Evolutionary conservation across 148 eudicot genomes (phyloP).

Genomic region (Cornus kousa): DNA sequence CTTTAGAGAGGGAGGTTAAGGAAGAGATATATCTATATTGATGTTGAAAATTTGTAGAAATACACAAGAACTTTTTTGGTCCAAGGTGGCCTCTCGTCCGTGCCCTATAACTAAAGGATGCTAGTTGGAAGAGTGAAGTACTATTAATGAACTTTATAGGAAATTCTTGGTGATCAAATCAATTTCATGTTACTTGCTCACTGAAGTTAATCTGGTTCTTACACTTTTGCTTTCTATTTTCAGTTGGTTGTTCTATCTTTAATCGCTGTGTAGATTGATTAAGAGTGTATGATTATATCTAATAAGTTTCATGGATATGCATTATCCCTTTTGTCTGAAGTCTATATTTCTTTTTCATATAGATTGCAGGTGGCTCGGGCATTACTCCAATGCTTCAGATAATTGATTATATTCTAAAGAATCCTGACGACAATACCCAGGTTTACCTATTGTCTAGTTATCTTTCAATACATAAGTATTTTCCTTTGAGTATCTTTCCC

Average conservation of each 20-base stretch:
- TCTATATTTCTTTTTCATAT: conserved; percentile 13
- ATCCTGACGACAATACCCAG: conserved; percentile 89
- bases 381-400: conserved; percentile 98
- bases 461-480: neutral
- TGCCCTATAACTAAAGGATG: neutral
- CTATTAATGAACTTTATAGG: too few relatives aligned
- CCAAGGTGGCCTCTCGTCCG: neutral
- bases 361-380: conserved; percentile 98
- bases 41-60: neutral
- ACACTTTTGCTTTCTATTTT: neutral
- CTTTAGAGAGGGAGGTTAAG: neutral
- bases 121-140: neutral
- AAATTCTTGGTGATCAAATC: too few relatives aligned
- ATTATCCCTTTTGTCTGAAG: neutral
- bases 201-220: neutral
- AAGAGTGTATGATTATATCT: neutral
- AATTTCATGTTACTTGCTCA: neutral
- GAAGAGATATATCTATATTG: neutral
- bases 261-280: neutral
- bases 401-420: conserved; percentile 84
- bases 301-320: neutral
- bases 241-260: neutral
- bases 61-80: neutral
- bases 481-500: neutral
- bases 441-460: conserved; percentile 28